These are phyloP conservation scores for Talaromyces sp. DNA, from an alignment of 2,329 filamentous ascomycete species.

Conservation along the genomic window DNA sequence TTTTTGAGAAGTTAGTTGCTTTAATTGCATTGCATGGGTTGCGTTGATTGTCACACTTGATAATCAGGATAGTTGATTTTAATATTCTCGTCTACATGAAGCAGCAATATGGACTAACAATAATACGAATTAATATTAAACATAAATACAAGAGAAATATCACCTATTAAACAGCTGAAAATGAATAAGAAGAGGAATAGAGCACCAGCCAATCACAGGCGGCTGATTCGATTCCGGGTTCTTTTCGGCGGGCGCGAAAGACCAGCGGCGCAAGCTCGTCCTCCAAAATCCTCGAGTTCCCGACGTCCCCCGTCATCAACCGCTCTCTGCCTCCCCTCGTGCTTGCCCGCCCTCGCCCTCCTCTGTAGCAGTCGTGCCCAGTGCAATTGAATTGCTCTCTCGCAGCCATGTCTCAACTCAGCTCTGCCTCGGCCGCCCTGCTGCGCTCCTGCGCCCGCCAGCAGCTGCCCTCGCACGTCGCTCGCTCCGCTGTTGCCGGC, in stretches of 20 bases:
- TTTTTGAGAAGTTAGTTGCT: neutral
- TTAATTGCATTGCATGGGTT: neutral
- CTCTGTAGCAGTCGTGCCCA: neutral
- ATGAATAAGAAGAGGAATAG: too few relatives aligned
- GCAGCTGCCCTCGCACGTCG: constrained; percentile 38
- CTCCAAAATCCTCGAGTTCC: constrained; percentile 29
- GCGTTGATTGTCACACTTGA: neutral
- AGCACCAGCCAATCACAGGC: constrained; percentile 30
- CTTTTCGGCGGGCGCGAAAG: constrained; percentile 29
- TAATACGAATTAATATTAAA: neutral
- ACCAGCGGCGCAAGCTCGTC: constrained; percentile 24
- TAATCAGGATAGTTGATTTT: too few relatives aligned
- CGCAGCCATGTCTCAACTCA: constrained; percentile 34
- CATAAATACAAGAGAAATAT: neutral
- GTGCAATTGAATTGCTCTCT: constrained; percentile 12
- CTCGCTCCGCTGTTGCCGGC: constrained; percentile 36
- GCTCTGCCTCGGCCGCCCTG: constrained; percentile 63
- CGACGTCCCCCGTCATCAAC: constrained; percentile 3
- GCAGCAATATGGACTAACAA: neutral
- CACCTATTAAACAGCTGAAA: too few relatives aligned
- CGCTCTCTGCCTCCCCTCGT: neutral
- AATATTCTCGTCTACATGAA: too few relatives aligned
- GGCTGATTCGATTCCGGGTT: constrained; percentile 40
- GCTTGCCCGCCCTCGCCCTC: constrained; percentile 17
- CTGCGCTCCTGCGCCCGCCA: constrained; percentile 54